Base-by-base conservation (phyloP, 163 green algal genomes). In the Chloromonas sp. region DNA sequence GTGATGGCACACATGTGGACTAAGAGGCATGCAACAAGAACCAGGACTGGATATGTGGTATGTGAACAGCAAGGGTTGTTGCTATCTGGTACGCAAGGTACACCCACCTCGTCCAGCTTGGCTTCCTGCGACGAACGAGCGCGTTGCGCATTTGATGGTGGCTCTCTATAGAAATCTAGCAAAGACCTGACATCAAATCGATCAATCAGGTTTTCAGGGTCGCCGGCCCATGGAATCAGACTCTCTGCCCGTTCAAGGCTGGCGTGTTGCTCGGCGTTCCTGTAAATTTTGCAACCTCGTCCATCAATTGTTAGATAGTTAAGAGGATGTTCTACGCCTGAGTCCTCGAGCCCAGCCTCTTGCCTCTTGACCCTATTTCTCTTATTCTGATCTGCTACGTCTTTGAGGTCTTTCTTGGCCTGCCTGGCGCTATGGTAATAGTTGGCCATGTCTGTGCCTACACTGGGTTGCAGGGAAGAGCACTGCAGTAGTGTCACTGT, bases 151-250 rank as follows among this genome's bases (percentile, higher is more conserved):
- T 77, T 71, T 2, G 85, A 70, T 14, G 86, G 74, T 13, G 87
- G 87, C 60, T 93, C 88, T 36, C 79, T 85, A 76, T 95, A 95
- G 3, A 95, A 95, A 84, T 97, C 94, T 78, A 97, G 87, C 88
- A 97, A 84, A 0, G 92, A 86, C 15, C 94, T 89, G 14, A 15
- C 89, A 61, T 95, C 93, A 78, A 94, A 96, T 1, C 93, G 89
- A 83, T 96, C 93, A 70, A 95, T 95, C 74, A 95, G 86, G 13
- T 92, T 93, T 70, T 94, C 92, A 2, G 83, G 76, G 0, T 94
- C 14, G 5, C 91, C 92, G 11, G 92, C 92, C 93, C 93, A 96
- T 0, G 92, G 88, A 71, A 97, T 92, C 85, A 97, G 89, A 57
- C 91, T 91, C 70, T 92, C 87, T 15, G 86, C 85, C 15, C 79